Conservation (phyloP, 257 asterid species). For the Fraxinus anomala region DNA sequence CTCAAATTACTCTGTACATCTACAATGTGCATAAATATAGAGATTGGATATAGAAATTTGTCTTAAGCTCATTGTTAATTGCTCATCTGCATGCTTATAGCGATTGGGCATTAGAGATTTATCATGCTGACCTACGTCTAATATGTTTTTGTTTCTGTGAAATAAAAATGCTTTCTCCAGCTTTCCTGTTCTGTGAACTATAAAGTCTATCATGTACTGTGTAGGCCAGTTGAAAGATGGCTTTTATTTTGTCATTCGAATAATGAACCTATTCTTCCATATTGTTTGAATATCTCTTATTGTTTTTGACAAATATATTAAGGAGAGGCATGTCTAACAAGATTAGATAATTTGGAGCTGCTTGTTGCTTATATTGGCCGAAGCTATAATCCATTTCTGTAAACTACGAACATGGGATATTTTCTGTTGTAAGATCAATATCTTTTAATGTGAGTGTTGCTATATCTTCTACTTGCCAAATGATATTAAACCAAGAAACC, state of each 20-base stretch:
- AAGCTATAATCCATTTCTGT: not conserved
- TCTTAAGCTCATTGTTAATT: not conserved
- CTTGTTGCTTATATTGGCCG: not conserved
- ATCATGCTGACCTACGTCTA: slow-evolving; percentile 1
- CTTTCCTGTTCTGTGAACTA: not conserved
- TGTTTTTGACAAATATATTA: not conserved
- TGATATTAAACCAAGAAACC: not conserved
- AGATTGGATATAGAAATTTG: slow-evolving; percentile 2
- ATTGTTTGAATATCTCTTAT: not conserved
- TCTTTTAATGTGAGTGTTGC: not conserved
- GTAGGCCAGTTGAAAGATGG: slow-evolving; percentile 3
- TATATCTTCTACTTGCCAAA: not conserved
- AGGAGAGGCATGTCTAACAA: not conserved
- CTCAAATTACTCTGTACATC: not conserved
- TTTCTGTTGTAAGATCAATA: not conserved
- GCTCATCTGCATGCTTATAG: not conserved
- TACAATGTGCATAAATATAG: not conserved
- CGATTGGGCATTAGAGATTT: not conserved
- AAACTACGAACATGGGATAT: slow-evolving; percentile 4
- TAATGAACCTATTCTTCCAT: not conserved
- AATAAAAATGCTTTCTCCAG: not conserved
- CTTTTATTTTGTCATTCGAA: slow-evolving; percentile 2
- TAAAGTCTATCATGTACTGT: not conserved
- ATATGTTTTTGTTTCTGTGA: not conserved
- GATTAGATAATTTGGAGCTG: slow-evolving; percentile 9